These are phyloP conservation scores for Smittium culicis DNA, from an alignment of 371 early-diverging fungal species.

Conservation along the genomic window DNA sequence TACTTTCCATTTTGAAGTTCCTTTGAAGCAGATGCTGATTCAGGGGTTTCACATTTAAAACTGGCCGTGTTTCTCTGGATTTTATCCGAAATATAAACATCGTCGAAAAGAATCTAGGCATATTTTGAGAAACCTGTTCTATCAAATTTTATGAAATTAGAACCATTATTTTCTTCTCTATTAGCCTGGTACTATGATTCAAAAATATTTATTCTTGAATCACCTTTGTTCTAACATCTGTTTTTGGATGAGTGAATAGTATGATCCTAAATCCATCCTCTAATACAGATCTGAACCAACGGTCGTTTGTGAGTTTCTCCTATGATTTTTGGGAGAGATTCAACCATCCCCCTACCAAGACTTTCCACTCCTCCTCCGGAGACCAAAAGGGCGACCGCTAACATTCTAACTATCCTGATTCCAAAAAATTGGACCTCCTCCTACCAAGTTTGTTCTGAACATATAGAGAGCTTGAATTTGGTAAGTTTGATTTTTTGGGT, in stretches of 20 bases:
- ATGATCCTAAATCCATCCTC: neutral
- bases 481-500: neutral
- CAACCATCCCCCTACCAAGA: neutral
- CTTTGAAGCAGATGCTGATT: constrained; percentile 23
- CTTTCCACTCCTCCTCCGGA: neutral
- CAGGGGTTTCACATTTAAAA: constrained; percentile 25
- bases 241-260: neutral
- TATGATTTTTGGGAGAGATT: neutral
- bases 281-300: neutral
- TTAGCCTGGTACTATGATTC: neutral
- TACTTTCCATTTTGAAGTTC: constrained; percentile 18
- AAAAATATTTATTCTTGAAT: neutral
- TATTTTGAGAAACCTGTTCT: neutral
- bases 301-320: neutral
- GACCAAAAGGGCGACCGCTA: neutral
- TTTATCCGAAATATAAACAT: neutral
- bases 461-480: no score
- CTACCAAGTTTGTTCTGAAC: neutral
- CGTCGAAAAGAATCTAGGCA: neutral
- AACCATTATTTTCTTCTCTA: neutral
- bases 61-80: constrained; percentile 12
- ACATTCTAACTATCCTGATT: neutral
- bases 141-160: neutral
- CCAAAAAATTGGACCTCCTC: neutral
- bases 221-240: no score